Evolutionary conservation across 306 rosid species (phyloP), one percentile per base, ranked within the genome.

Genomic region (Cercis canadensis): DNA sequence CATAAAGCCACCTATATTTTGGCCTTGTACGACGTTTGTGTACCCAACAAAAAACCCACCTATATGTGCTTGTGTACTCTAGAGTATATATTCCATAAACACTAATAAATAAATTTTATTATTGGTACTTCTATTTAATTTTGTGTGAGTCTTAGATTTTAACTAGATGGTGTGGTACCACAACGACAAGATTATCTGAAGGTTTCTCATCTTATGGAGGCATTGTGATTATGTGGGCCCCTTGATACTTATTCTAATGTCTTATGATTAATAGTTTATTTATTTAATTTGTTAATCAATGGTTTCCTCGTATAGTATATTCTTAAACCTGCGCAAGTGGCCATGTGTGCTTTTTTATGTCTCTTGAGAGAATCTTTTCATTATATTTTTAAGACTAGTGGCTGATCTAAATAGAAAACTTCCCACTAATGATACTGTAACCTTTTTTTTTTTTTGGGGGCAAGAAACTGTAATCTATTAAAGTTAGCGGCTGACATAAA

Each of bases 211-310:
- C 7, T n/a, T 78, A 17, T 59, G 63, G 51, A 50, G 69, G 17
- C 66, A 43, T 40, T 51, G 15, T 61, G 62, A 43, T 17, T 74
- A 31, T 21, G 62, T 31, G 29, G 39, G 57, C 47, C 1, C 57
- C 70, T 10, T 13, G 57, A 46, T 58, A 45, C 51, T 46, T 29
- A 56, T 50, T 47, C 39, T 5, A 12, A 44, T 41, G n/a, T 16
- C 46, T 67, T 18, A 9, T 9, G 18, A 4, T 13, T 39, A 15
- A 9, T n/a, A 7, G 0, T 32, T 33, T 17, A 8, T 15, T 33
- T 0, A 8, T n/a, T 6, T 8, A 34, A 4, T 37, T 10, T 7
- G 10, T 6, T 8, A 39, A 8, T 59, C 34, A 60, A 18, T 9
- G 50, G 66, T 39, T 60, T 40, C 50, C 33, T 60, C 16, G 16